Conservation (phyloP, 192 early-diverging fungal species). For the Umbelopsis sp. region DNA sequence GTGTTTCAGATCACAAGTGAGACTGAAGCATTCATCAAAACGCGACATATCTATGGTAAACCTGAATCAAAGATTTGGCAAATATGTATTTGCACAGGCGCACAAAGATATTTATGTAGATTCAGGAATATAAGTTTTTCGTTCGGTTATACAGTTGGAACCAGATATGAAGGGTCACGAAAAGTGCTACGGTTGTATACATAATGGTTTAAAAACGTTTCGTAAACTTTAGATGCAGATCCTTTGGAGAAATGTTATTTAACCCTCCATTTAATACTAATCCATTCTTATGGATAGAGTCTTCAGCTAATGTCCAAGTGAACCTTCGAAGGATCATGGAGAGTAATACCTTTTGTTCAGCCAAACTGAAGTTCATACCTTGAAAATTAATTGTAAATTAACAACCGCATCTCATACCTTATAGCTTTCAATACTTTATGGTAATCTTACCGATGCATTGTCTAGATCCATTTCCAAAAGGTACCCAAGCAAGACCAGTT, state of each 20-base stretch:
- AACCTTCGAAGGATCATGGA: constrained; percentile 36
- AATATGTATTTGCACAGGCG: no score
- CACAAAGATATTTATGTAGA: no score
- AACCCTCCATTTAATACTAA: not conserved
- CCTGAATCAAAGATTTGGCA: no score
- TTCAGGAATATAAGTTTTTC: no score
- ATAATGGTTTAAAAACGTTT: not conserved
- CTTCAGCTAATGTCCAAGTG: not conserved
- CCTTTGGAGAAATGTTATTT: not conserved
- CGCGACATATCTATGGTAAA: no score
- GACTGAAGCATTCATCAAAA: no score
- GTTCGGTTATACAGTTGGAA: no score
- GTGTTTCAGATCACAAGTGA: no score
- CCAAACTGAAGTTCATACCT: constrained; percentile 63
- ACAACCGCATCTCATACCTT: not conserved
- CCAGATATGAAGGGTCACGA: no score
- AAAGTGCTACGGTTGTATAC: no score
- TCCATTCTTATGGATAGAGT: constrained; percentile 6
- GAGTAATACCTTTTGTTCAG: constrained; percentile 59
- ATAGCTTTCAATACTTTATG: not conserved
- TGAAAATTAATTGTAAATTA: constrained; percentile 25
- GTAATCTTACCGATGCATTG: constrained; percentile 40
- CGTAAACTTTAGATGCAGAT: not conserved
- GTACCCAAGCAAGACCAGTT: constrained; percentile 46
- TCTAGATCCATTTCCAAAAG: constrained; percentile 55